Evolutionary conservation across 306 rosid genomes (phyloP).

Genomic region (Gastrolobium bilobum): DNA sequence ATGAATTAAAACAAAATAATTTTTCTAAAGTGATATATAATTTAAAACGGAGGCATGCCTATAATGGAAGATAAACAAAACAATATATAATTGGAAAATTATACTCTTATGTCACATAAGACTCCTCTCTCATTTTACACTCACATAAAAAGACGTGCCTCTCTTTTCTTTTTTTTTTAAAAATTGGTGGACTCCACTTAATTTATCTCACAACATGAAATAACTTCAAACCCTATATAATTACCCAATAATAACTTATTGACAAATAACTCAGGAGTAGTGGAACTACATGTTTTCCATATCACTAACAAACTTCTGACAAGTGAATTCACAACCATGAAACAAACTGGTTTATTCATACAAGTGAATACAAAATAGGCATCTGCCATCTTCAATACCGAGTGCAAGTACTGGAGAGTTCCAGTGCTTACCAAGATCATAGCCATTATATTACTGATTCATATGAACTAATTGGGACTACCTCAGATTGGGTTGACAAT

Average conservation of each 20-base stretch:
- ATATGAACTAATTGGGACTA: constrained; percentile 26
- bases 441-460: constrained; percentile 24
- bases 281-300: neutral
- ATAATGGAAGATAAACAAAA: too few relatives aligned
- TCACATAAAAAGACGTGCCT: too few relatives aligned
- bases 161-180: too few relatives aligned
- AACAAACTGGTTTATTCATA: neutral
- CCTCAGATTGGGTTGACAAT: constrained; percentile 12
- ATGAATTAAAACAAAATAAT: too few relatives aligned
- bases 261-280: neutral
- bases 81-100: too few relatives aligned
- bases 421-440: constrained; percentile 9
- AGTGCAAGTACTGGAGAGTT: neutral
- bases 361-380: constrained; percentile 19
- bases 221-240: too few relatives aligned
- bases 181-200: too few relatives aligned
- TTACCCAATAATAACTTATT: neutral
- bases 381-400: neutral
- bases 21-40: too few relatives aligned
- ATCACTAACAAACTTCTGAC: constrained; percentile 1
- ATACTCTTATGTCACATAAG: too few relatives aligned
- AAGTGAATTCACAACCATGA: neutral
- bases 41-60: neutral
- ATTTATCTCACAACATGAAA: too few relatives aligned
- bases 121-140: too few relatives aligned